A percentile compares a stretch with the other conserved stretches of the same genome.
phyloP scores from a whole-genome alignment of 257 asterid genomes.

The Ilex asprella region DNA sequence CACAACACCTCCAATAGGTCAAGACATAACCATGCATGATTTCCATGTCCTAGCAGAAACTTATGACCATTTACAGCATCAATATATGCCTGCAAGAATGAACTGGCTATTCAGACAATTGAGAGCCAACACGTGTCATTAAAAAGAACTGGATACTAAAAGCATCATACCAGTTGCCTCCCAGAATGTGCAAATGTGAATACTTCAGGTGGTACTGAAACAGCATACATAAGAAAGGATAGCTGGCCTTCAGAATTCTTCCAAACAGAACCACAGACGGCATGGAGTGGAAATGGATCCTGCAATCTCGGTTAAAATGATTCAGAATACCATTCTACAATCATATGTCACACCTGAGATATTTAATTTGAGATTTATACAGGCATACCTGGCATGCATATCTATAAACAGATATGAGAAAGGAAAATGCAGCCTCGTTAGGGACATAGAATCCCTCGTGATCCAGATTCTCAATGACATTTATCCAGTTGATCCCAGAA shows the following conservation, averaged over 20 bases:
- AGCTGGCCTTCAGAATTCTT: slow-evolving; percentile 94
- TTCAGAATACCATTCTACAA: not conserved
- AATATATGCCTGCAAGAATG: slow-evolving; percentile 44
- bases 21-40: slow-evolving; percentile 76
- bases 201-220: slow-evolving; percentile 68
- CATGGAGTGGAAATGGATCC: slow-evolving; percentile 93
- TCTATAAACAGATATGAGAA: slow-evolving; percentile 73
- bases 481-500: slow-evolving; percentile 71
- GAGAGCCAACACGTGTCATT: slow-evolving; percentile 3
- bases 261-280: slow-evolving; percentile 88
- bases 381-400: slow-evolving; percentile 73
- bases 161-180: slow-evolving; percentile 63
- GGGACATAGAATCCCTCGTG: slow-evolving; percentile 86
- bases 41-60: slow-evolving; percentile 44
- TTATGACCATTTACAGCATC: slow-evolving; percentile 51
- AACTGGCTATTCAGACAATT: slow-evolving; percentile 8
- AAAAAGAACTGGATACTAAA: slow-evolving; percentile 1
- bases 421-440: slow-evolving; percentile 68
- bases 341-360: too few species aligned
- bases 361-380: not conserved
- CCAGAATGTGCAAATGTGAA: slow-evolving; percentile 84
- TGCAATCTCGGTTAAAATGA: slow-evolving; percentile 16
- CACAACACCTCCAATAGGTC: slow-evolving; percentile 85
- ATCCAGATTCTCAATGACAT: slow-evolving; percentile 79
- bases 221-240: slow-evolving; percentile 81